Base-by-base conservation (phyloP, 495 filamentous ascomycete species). In the Talaromyces thailandensis region DNA sequence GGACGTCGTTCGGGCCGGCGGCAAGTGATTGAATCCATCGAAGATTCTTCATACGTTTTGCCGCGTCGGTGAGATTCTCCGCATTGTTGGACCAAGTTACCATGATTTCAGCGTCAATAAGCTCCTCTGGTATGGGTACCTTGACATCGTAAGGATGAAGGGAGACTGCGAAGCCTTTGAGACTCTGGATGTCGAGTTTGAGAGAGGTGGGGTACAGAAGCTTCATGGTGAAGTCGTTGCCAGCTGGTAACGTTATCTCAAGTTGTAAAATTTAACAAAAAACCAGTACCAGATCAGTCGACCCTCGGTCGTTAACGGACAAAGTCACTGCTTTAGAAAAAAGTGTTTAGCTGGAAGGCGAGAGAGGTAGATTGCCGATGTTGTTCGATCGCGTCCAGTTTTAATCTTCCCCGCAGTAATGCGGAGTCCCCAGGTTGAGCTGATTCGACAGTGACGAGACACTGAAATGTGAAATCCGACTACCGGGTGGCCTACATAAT, bases 171-270 rank as follows among this genome's bases (percentile, higher is more conserved):
- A 84, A 85, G 66, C 80, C 82, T 58, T 83, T 68, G 62, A 85
- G 71, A 58, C 63, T 70, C 64, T 75, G 60, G 50, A 76, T 61
- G 69, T 84, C 73, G 65, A 85, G 75, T 31, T 70, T 68, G 62
- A 85, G 74, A 6, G 83, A 84, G 56, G 77, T 85, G 51, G 83
- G 83, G 70, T 86, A 86, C 29, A 85, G 81, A 69, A 86, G 78
- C 71, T 86, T 85, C 82, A 84, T 85, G 16, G 7, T 65, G 55
- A 26, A 37, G 32, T 37, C 32, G 16, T 45, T 18, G 16, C 14
- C 40, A 18, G 40, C 40, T 45, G 9, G 4, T 0, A 45, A n/a
- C 3, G 9, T 2, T 45, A 45, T 45, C 37, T 31, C 4, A 45
- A 45, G 4, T 18, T 45, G 40, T 4, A 16, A 45, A 45, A 6